Evolutionary conservation across 768 basidiomycete genomes (phyloP).

Genomic region (Mrakia blollopis): DNA sequence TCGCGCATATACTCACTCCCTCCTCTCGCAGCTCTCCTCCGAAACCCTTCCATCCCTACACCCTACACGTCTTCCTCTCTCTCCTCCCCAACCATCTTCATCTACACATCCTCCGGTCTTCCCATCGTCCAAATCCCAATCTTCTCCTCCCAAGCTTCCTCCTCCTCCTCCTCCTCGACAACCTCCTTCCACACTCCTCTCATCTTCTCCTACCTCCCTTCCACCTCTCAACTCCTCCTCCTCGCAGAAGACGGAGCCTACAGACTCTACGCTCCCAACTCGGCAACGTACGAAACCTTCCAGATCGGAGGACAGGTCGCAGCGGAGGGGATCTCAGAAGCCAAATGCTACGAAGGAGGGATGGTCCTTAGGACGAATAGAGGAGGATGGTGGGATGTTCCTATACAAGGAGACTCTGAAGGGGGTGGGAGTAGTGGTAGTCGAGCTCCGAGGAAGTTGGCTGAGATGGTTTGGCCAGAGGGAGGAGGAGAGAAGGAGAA

Average conservation of each 20-base stretch:
- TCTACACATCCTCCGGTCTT: slow-evolving; percentile 76
- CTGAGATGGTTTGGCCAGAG: slow-evolving; percentile 57
- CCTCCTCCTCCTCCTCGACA: background rate
- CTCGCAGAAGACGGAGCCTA: slow-evolving; percentile 90
- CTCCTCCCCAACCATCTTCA: slow-evolving; percentile 5
- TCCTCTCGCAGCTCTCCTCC: slow-evolving; percentile 21
- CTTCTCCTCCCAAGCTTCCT: slow-evolving; percentile 45
- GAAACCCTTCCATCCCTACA: slow-evolving; percentile 19
- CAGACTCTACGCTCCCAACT: slow-evolving; percentile 58
- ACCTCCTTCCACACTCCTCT: slow-evolving; percentile 7
- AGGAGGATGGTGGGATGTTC: slow-evolving; percentile 69
- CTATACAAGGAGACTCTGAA: slow-evolving; percentile 61
- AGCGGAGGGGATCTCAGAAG: slow-evolving; percentile 69
- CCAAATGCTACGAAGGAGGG: slow-evolving; percentile 77
- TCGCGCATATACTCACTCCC: background rate
- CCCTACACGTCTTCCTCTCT: slow-evolving; percentile 11
- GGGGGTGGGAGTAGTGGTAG: slow-evolving; percentile 86
- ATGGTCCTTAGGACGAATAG: slow-evolving; percentile 77
- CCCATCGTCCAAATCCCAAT: slow-evolving; percentile 47
- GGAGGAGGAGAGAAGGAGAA: background rate
- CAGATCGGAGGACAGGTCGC: slow-evolving; percentile 45
- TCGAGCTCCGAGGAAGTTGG: slow-evolving; percentile 58
- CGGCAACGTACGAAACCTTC: slow-evolving; percentile 22
- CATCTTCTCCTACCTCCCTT: slow-evolving; percentile 15
- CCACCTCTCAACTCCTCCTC: slow-evolving; percentile 55